These are phyloP conservation scores for Penicillium hordei DNA, from an alignment of 2,329 filamentous ascomycete genomes.

Conservation along the genomic window DNA sequence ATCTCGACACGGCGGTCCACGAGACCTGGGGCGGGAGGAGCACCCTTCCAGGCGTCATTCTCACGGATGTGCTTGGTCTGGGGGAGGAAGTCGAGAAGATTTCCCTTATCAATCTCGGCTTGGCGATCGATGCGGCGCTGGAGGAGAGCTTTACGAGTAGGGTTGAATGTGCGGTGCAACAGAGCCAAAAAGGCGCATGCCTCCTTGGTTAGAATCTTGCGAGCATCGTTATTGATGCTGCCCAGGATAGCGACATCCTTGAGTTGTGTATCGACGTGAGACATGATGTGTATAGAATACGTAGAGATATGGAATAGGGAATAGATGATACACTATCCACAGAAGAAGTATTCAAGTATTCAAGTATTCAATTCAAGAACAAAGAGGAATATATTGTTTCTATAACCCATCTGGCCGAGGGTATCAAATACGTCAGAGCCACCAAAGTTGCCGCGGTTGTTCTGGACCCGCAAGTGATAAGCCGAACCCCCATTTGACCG, in stretches of 20 bases:
- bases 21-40: conserved; percentile 84
- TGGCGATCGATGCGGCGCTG: conserved; percentile 84
- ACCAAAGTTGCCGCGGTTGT: conserved; percentile 23
- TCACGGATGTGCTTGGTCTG: conserved; percentile 96
- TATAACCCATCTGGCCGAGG: conserved; percentile 25
- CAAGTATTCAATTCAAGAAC: too few species aligned
- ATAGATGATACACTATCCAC: neutral
- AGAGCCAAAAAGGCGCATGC: conserved; percentile 90
- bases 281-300: conserved; percentile 50
- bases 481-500: conserved; percentile 5
- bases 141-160: conserved; percentile 80
- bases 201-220: conserved; percentile 88
- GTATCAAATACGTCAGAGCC: conserved; percentile 24
- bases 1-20: conserved; percentile 95
- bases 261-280: conserved; percentile 72
- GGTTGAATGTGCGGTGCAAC: conserved; percentile 92
- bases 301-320: neutral
- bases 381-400: too few species aligned
- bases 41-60: conserved; percentile 89
- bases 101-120: conserved; percentile 86
- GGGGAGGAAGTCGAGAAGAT: conserved; percentile 88
- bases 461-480: conserved; percentile 13
- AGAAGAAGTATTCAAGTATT: too few species aligned
- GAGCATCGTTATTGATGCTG: conserved; percentile 71
- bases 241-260: conserved; percentile 87